Evolutionary conservation across 495 filamentous ascomycete genomes (phyloP).

Genomic region (Neurospora africana): DNA sequence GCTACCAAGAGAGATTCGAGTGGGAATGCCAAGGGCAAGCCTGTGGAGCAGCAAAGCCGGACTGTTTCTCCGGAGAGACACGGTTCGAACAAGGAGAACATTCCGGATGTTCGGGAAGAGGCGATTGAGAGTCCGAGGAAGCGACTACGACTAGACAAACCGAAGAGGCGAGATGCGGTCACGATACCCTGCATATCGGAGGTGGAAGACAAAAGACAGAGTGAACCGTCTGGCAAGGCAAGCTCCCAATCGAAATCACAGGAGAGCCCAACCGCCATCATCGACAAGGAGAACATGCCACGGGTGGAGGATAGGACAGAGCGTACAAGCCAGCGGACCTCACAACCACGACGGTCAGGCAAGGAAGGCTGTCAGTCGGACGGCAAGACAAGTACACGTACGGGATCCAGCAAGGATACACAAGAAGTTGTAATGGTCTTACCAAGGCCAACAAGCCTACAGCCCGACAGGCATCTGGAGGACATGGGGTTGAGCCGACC

Average conservation of each 20-base stretch:
- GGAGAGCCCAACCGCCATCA: neutral
- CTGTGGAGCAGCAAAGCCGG: conserved; percentile 4
- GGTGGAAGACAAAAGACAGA: neutral
- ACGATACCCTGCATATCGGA: neutral
- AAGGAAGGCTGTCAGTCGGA: neutral
- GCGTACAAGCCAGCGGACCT: no score
- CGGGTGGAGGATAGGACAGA: neutral
- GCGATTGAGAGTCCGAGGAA: neutral
- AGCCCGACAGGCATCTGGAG: neutral
- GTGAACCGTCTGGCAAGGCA: neutral
- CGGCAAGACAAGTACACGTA: neutral
- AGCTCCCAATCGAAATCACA: neutral
- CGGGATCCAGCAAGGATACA: neutral
- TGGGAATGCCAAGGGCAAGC: conserved; percentile 1
- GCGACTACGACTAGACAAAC: neutral
- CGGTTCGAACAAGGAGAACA: neutral
- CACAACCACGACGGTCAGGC: neutral
- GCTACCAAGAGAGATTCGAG: conserved; percentile 9
- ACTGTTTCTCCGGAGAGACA: neutral
- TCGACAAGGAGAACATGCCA: neutral
- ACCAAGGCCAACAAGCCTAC: neutral
- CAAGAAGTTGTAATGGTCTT: neutral
- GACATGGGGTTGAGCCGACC: neutral
- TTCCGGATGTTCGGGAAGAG: neutral
- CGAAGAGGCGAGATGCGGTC: neutral